phyloP scores from a whole-genome alignment of 2,329 filamentous ascomycete genomes.

The Fusarium caatingaense region DNA sequence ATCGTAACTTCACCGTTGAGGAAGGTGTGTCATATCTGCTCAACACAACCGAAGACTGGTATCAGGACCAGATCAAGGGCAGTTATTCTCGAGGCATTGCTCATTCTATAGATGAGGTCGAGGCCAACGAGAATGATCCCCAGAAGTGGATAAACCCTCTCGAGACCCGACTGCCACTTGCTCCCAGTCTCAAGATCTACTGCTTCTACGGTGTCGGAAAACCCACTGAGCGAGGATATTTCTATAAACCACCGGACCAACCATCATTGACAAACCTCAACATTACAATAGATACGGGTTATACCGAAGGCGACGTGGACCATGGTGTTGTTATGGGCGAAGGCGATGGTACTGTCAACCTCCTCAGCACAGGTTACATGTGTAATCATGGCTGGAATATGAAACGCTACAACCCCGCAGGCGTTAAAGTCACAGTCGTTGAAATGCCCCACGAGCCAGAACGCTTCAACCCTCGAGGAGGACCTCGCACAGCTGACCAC shows the following conservation, averaged over 20 bases:
- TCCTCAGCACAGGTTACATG: conserved; percentile 96
- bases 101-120: conserved; percentile 80
- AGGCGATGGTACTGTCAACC: conserved; percentile 93
- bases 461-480: conserved; percentile 83
- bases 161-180: conserved; percentile 85
- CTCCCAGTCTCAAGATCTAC: conserved; percentile 92
- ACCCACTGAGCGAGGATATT: conserved; percentile 91
- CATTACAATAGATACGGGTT: conserved; percentile 76
- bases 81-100: conserved; percentile 93
- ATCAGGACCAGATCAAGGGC: conserved; percentile 74
- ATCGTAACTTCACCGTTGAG: conserved; percentile 82
- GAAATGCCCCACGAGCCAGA: conserved; percentile 99
- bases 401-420: conserved; percentile 91
- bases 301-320: conserved; percentile 73
- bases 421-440: conserved; percentile 81
- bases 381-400: conserved; percentile 95
- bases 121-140: conserved; percentile 80
- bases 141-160: conserved; percentile 95
- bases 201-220: conserved; percentile 98
- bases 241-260: conserved; percentile 78
- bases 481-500: conserved; percentile 83
- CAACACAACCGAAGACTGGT: conserved; percentile 86
- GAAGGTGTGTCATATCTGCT: conserved; percentile 83
- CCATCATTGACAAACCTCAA: conserved; percentile 75
- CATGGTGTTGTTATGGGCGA: conserved; percentile 96